phyloP scores from a whole-genome alignment of 805 yeast species.

The Maudiozyma bulderi region DNA sequence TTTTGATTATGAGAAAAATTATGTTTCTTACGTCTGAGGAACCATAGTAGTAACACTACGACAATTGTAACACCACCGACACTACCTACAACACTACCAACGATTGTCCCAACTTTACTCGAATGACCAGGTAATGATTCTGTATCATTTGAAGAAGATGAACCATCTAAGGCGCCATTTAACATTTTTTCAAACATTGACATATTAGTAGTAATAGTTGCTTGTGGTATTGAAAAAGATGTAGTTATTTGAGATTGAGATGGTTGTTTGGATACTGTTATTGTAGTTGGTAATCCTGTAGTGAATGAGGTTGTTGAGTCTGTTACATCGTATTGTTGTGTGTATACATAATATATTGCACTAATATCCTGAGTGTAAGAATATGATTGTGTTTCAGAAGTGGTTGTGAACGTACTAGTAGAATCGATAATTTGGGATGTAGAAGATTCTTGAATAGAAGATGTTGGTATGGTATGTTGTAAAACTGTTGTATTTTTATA shows the following conservation, averaged over 20 bases:
- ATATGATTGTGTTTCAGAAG: not conserved
- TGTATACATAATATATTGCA: constrained; percentile 6
- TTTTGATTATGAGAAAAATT: not conserved
- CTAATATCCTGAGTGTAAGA: not conserved
- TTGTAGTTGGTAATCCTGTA: constrained; percentile 12
- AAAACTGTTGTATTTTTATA: not conserved
- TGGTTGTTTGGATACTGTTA: constrained; percentile 7
- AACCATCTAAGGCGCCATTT: constrained; percentile 9
- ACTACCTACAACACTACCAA: constrained; percentile 26
- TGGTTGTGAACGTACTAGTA: not conserved
- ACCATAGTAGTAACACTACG: constrained; percentile 13
- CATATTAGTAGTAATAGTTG: constrained; percentile 16
- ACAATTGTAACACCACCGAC: constrained; percentile 21
- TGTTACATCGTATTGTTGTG: constrained; percentile 15
- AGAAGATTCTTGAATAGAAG: not conserved
- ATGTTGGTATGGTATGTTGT: not conserved
- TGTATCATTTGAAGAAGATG: not conserved
- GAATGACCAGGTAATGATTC: not conserved
- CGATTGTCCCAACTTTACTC: constrained; percentile 13
- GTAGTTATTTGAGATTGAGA: constrained; percentile 4
- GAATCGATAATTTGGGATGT: not conserved
- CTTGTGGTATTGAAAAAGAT: constrained; percentile 14
- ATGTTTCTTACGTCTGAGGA: constrained; percentile 10
- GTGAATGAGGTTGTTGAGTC: constrained; percentile 13
- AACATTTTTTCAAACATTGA: constrained; percentile 20